Conservation (phyloP, 306 rosid species). For the Casuarina glauca region DNA sequence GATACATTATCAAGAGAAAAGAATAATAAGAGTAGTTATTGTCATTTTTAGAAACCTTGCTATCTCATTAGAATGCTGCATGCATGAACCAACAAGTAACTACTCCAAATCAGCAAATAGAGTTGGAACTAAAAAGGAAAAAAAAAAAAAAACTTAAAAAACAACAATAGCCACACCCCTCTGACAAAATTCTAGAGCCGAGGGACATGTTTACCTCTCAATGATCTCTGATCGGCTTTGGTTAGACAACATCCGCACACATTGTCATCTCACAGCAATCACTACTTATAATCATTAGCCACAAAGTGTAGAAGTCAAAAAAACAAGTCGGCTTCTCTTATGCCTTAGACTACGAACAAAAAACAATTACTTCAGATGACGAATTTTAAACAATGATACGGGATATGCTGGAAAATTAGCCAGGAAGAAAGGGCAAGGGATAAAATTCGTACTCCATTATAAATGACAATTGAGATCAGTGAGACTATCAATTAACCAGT, state of each 20-base stretch:
- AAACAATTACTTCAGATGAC: not conserved
- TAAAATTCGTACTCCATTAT: not conserved
- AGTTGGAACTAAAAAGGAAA: not conserved
- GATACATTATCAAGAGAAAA: not conserved
- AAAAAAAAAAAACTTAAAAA: not conserved
- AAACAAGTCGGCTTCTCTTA: too few species aligned
- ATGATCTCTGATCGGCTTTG: conserved; percentile 63
- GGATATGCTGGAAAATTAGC: not conserved
- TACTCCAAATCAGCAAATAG: not conserved
- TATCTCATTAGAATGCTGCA: not conserved
- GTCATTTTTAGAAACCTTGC: not conserved
- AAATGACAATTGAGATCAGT: not conserved
- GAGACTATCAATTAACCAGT: not conserved
- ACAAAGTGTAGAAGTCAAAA: too few species aligned
- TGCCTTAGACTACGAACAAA: not conserved
- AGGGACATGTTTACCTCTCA: conserved; percentile 49
- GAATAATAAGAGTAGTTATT: not conserved
- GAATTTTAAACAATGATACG: not conserved
- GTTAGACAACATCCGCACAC: conserved; percentile 71
- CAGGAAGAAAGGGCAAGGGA: not conserved
- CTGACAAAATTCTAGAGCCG: conserved; percentile 5
- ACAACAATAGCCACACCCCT: not conserved
- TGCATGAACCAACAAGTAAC: not conserved
- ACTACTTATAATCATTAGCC: not conserved
- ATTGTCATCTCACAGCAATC: not conserved